A percentile compares a stretch with the other conserved stretches of the same genome.
phyloP scores from a whole-genome alignment of 805 yeast genomes.

The Priceomyces carsonii region DNA sequence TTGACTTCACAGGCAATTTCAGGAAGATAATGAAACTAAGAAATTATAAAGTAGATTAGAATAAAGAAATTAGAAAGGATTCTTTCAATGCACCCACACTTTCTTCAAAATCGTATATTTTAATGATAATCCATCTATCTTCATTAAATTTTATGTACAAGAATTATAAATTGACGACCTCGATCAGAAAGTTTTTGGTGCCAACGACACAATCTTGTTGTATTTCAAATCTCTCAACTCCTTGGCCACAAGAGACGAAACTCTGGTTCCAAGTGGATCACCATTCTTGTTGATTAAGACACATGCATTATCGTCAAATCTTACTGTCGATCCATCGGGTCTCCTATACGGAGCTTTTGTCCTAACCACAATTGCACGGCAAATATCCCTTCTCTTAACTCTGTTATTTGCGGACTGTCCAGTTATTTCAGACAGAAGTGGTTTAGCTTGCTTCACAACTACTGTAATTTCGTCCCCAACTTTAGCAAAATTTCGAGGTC shows the following conservation, averaged over 20 bases:
- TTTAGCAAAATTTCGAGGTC: slow-evolving; percentile 77
- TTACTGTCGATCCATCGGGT: slow-evolving; percentile 81
- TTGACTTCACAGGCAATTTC: too few relatives aligned
- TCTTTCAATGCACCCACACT: too few relatives aligned
- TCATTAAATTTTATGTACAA: slow-evolving; percentile 5
- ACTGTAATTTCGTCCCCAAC: slow-evolving; percentile 93
- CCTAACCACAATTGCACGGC: slow-evolving; percentile 93
- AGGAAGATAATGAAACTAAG: too few relatives aligned
- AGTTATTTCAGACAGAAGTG: slow-evolving; percentile 66
- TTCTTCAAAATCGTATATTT: too few relatives aligned
- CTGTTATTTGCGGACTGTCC: slow-evolving; percentile 75
- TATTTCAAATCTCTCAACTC: slow-evolving; percentile 82
- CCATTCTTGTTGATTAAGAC: slow-evolving; percentile 89
- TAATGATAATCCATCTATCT: slow-evolving; percentile 1
- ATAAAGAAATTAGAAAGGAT: too few relatives aligned
- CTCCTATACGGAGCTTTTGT: slow-evolving; percentile 78
- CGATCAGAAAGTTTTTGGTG: slow-evolving; percentile 59
- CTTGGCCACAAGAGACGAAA: slow-evolving; percentile 85
- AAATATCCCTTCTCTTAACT: slow-evolving; percentile 93
- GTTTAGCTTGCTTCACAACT: slow-evolving; percentile 89
- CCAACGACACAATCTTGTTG: slow-evolving; percentile 84
- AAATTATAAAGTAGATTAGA: too few relatives aligned
- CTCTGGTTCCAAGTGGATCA: slow-evolving; percentile 94
- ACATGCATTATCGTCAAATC: slow-evolving; percentile 96
- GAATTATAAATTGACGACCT: neutral